Evolutionary conservation across 805 yeast genomes (phyloP).

Genomic region (Ogataea methylovora): DNA sequence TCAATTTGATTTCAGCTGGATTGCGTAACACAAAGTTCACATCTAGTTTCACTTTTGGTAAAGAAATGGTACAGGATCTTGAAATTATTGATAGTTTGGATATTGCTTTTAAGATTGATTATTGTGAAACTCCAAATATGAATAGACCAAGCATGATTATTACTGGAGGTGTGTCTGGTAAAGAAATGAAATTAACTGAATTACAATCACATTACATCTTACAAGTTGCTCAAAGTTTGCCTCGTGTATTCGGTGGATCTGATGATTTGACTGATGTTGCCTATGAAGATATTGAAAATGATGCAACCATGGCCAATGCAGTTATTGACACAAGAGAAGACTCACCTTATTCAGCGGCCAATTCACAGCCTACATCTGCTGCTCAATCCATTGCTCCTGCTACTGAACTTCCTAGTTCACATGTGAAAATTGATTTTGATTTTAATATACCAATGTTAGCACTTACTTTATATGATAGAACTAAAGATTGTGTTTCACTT

Average conservation of each 20-base stretch:
- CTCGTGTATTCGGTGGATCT: slow-evolving; percentile 41
- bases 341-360: slow-evolving; percentile 3
- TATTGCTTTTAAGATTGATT: slow-evolving; percentile 50
- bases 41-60: slow-evolving; percentile 48
- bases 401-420: slow-evolving; percentile 22
- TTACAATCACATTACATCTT: slow-evolving; percentile 55
- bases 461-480: slow-evolving; percentile 50
- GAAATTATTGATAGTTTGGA: slow-evolving; percentile 65
- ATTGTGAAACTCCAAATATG: slow-evolving; percentile 32
- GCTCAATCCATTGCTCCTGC: not conserved
- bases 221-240: slow-evolving; percentile 46
- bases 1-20: slow-evolving; percentile 61
- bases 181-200: slow-evolving; percentile 64
- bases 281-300: slow-evolving; percentile 48
- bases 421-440: slow-evolving; percentile 33
- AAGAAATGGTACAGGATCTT: slow-evolving; percentile 39
- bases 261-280: slow-evolving; percentile 33
- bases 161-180: slow-evolving; percentile 52
- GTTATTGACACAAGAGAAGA: slow-evolving; percentile 22
- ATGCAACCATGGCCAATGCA: slow-evolving; percentile 58
- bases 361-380: not conserved
- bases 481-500: slow-evolving; percentile 28
- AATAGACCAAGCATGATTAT: slow-evolving; percentile 43
- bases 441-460: slow-evolving; percentile 61
- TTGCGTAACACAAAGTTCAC: slow-evolving; percentile 63